Base-by-base conservation (phyloP, 1,284 basidiomycete species). In the Neonothopanus nambi region DNA sequence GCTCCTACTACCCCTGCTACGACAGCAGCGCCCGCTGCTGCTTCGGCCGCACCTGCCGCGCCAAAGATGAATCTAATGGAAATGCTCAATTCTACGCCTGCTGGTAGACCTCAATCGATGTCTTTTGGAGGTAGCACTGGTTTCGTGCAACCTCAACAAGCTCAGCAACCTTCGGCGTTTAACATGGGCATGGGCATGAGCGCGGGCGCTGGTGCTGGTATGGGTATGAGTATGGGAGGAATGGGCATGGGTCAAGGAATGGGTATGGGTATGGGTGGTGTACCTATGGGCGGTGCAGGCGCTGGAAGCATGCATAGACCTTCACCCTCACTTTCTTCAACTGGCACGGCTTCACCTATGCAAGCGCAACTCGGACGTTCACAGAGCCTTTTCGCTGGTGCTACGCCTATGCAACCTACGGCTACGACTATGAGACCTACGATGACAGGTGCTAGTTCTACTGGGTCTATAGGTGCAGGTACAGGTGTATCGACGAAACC, bases 11-110 rank as follows among this genome's bases (percentile, higher is more conserved):
- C 65, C 1, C 39, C 69, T 1, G 39, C 70, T 26, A 57, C 62
- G 13, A 65, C 69, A 18, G 43, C 63, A 21, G 43, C 43, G 18
- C 39, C 70, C 23, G 56, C 76, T 33, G 60, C 74, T 13, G 63
- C 61, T 13, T 55, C 47, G 41, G 65, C 68, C n/a, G 41, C 63
- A 18, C 41, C 67, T 23, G 65, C 67, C 35, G 46, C 65, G 13
- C 58, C 67, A 36, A 80, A 79, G 48, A 72, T 76, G 20, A 81
- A 73, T 55, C 69, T 84, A 45, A 78, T 81, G 77, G 77, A 79
- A 52, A 73, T 84, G 67, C 72, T 81, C 49, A 73, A 69, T 50
- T 58, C 71, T 17, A 65, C 65, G 18, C 67, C 73, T 20, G 61
- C 69, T 26, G 51, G 50, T 37, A 58, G 47, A n/a, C 50, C 54